Evolutionary conservation across 257 asterid genomes (phyloP).

Genomic region (Solanum dulcamara): DNA sequence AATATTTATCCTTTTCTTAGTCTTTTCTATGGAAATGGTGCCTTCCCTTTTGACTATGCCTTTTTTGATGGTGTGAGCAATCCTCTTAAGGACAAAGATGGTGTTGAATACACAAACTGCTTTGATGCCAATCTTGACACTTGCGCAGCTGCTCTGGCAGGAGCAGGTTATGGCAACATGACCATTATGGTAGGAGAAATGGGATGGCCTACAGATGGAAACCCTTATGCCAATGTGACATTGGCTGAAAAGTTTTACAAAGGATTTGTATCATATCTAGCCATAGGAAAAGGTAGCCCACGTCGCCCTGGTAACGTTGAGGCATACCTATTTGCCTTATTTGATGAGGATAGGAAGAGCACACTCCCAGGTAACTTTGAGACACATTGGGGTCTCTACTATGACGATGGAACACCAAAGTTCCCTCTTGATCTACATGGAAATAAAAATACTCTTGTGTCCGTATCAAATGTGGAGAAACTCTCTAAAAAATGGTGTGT

Average conservation of each 20-base stretch:
- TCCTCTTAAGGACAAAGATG: conserved; percentile 7
- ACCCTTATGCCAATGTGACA: background rate
- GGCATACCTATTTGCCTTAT: conserved; percentile 12
- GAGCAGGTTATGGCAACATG: conserved; percentile 6
- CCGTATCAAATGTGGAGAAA: conserved; percentile 10
- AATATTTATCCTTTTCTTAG: conserved; percentile 27
- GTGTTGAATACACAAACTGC: conserved; percentile 9
- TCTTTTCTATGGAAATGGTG: background rate
- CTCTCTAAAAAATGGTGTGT: conserved; percentile 17
- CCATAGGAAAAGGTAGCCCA: conserved; percentile 18
- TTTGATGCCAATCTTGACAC: conserved; percentile 22
- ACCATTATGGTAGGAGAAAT: conserved; percentile 25
- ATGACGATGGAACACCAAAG: conserved; percentile 18
- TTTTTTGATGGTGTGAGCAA: conserved; percentile 16
- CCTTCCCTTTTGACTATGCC: conserved; percentile 22
- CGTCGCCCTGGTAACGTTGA: conserved; percentile 14
- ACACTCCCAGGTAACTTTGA: conserved; percentile 22
- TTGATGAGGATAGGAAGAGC: conserved; percentile 32
- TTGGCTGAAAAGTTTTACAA: conserved; percentile 16
- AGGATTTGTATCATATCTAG: conserved; percentile 11
- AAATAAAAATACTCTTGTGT: background rate
- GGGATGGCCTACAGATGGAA: conserved; percentile 46
- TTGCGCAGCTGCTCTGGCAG: conserved; percentile 13
- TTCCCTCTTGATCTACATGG: conserved; percentile 8
- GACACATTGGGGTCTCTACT: conserved; percentile 27